Evolutionary conservation across 305 asterid genomes (phyloP), one percentile per base, ranked within the genome.

Genomic region (Striga hermonthica): DNA sequence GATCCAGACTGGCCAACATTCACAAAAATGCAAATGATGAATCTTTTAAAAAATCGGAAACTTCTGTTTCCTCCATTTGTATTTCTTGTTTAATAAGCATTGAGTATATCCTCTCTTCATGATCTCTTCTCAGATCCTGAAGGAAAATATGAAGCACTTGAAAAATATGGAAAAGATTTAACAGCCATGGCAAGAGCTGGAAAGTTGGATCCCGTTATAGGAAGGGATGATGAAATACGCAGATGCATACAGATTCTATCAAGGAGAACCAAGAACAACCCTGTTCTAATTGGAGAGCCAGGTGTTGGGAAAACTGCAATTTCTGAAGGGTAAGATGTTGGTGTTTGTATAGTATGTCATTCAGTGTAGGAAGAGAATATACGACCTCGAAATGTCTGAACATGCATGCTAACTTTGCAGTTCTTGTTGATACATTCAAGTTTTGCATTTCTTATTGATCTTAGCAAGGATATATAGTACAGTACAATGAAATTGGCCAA

Each of bases 301-400:
- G 99, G 97, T 52, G 97, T 90, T 22, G 96, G 99, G 60, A 93
- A 90, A 80, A 90, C 96, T 62, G 97, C 97, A 56, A 93, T 93
- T 60, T 88, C 97, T 71, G 99, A 90, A 85, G 97, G 99, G 97
- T 90, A 80, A 64, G 91, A 6, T 22, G 57, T 48, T 4, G n/a
- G 14, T 43, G 54, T 37, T 65, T 63, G 9, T 58, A 4, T 37
- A 12, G 12, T 41, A 39, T 28, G 34, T 52, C 28, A 47, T 57
- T 36, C 2, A 22, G 31, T 0, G 31, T 22, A 2, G 31, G 31
- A 22, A 22, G 31, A 22, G 31, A 22, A 22, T 22, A 0, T 22
- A 22, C 31, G 31, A 22, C 31, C 31, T 22, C 1, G 31, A 22
- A 22, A 22, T 22, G 31, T 22, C 31, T 22, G 31, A 22, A 22